These are phyloP conservation scores for Calocybe indica DNA, from an alignment of 768 basidiomycete species.

Conservation along the genomic window DNA sequence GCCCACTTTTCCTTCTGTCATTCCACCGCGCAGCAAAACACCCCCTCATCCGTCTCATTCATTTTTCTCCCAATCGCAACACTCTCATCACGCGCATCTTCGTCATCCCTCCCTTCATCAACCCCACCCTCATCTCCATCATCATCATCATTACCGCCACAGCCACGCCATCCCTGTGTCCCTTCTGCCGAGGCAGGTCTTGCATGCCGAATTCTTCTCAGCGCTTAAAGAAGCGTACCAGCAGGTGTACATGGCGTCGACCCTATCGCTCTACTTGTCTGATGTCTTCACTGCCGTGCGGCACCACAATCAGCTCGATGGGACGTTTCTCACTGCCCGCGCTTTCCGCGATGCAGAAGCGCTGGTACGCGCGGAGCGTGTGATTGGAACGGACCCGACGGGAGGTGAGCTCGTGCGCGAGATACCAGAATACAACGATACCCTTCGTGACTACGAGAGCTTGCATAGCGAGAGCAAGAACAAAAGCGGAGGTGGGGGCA, in stretches of 20 bases:
- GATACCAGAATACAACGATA: background rate
- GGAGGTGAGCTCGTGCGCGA: constrained; percentile 45
- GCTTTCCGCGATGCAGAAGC: constrained; percentile 59
- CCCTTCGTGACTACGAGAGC: constrained; percentile 1
- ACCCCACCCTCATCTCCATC: constrained; percentile 6
- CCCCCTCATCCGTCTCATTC: constrained; percentile 17
- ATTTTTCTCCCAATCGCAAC: no score
- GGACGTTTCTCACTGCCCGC: constrained; percentile 55
- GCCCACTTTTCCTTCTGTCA: constrained; percentile 18
- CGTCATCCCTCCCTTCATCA: background rate
- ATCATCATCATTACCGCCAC: constrained; percentile 8
- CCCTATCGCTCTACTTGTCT: constrained; percentile 57
- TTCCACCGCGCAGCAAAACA: constrained; percentile 11
- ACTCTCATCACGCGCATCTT: constrained; percentile 6
- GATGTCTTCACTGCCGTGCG: constrained; percentile 73
- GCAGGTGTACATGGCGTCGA: constrained; percentile 41
- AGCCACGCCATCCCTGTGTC: constrained; percentile 11
- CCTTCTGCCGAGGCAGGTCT: constrained; percentile 20
- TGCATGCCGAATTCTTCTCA: constrained; percentile 24
- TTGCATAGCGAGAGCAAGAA: no score
- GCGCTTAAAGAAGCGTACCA: constrained; percentile 22
- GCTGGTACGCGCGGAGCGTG: constrained; percentile 60
- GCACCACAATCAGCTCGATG: constrained; percentile 66
- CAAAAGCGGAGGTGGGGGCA: no score
- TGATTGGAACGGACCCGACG: constrained; percentile 56